A percentile compares a stretch with the other conserved stretches of the same genome.
phyloP scores from a whole-genome alignment of 768 basidiomycete genomes.

The Lyophyllum atratum region DNA sequence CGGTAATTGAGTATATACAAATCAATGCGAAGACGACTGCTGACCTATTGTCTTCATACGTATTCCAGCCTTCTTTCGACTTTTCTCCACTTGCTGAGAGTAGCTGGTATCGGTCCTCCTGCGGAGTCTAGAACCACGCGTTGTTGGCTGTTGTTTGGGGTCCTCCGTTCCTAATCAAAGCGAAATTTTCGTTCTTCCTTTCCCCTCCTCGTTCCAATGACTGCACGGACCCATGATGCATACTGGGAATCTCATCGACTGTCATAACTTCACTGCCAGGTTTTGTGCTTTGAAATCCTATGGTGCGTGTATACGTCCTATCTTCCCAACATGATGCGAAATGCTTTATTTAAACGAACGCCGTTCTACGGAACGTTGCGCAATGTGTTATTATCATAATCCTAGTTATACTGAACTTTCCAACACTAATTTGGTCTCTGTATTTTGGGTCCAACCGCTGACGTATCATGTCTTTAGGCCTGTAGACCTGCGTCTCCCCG shows the following conservation, averaged over 20 bases:
- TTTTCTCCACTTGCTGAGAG: no score
- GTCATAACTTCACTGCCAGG: no score
- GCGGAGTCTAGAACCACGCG: background rate
- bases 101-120: no score
- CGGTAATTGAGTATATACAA: constrained; percentile 22
- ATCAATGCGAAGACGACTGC: background rate
- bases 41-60: background rate
- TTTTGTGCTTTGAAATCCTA: no score
- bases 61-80: no score
- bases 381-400: constrained; percentile 24
- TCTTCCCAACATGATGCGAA: constrained; percentile 14
- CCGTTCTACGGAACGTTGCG: constrained; percentile 19
- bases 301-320: background rate
- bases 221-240: background rate
- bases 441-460: background rate
- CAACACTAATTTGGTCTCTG: background rate
- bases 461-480: background rate
- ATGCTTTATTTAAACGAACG: constrained; percentile 20
- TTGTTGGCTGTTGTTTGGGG: background rate
- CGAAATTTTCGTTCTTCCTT: background rate
- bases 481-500: no score
- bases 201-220: background rate
- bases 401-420: constrained; percentile 30
- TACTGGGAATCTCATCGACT: no score
- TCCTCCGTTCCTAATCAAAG: background rate